A percentile compares a stretch with the other conserved stretches of the same genome.
Evolutionary conservation across 441 rosid genomes (phyloP).

Genomic region (Pelargonium myrrhifolium): DNA sequence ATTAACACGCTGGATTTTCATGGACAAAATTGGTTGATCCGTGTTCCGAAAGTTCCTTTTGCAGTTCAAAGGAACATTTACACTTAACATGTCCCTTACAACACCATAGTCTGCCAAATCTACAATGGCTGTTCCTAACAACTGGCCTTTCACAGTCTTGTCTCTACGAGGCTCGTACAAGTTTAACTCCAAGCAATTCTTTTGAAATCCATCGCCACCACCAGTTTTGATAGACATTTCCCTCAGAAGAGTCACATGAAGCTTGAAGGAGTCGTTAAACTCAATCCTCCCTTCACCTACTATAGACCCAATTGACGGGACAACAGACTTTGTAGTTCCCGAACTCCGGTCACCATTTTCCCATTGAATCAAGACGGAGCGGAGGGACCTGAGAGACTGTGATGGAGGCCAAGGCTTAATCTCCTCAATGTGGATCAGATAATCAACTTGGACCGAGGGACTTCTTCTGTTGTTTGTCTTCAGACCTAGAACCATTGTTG

Average conservation of each 20-base stretch:
- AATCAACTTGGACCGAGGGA: conserved; percentile 46
- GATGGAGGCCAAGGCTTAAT: conserved; percentile 99
- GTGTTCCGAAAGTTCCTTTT: conserved; percentile 69
- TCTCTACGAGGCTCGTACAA: conserved; percentile 90
- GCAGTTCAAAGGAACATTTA: conserved; percentile 64
- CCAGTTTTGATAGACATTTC: conserved; percentile 51
- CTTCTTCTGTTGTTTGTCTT: conserved; percentile 55
- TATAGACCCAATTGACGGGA: conserved; percentile 68
- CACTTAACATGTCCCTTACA: conserved; percentile 37
- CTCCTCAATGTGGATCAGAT: conserved; percentile 67
- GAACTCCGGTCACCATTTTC: conserved; percentile 69
- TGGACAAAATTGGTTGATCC: conserved; percentile 60
- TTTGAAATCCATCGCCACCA: conserved; percentile 45
- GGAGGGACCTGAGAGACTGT: conserved; percentile 74
- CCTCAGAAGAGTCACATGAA: conserved; percentile 58
- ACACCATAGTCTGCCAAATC: conserved; percentile 77
- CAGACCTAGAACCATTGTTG: conserved; percentile 57
- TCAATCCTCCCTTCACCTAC: conserved; percentile 84
- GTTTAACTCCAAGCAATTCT: conserved; percentile 64
- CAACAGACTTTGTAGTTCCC: conserved; percentile 58
- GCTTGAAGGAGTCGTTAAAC: conserved; percentile 72
- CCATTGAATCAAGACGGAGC: conserved; percentile 85
- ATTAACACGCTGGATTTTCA: conserved; percentile 51
- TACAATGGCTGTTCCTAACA: conserved; percentile 62
- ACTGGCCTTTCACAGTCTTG: conserved; percentile 46